Conservation (phyloP, 1,139 yeast species). For the Eremothecium gossypii region DNA sequence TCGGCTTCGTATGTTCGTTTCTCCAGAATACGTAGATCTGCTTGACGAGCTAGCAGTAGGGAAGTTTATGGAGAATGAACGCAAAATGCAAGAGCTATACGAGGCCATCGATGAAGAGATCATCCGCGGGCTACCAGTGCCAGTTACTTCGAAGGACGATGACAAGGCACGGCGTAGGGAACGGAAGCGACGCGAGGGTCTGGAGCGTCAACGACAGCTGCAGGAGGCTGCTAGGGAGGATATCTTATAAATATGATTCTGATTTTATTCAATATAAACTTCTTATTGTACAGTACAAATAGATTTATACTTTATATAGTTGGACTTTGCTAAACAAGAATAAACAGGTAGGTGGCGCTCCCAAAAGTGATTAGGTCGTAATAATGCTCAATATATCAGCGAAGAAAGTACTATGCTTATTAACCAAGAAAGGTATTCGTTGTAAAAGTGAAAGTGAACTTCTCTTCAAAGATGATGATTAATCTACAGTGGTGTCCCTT, state of each 20-base stretch:
- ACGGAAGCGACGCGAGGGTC: conserved; percentile 53
- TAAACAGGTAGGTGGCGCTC: background rate
- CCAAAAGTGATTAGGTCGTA: background rate
- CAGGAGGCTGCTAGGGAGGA: conserved; percentile 1
- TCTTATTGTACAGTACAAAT: conserved; percentile 5
- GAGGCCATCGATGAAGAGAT: conserved; percentile 35
- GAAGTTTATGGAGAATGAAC: conserved; percentile 54
- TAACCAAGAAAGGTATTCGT: conserved; percentile 3
- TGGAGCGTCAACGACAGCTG: conserved; percentile 36
- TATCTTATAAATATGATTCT: background rate
- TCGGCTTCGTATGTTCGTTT: conserved; percentile 37
- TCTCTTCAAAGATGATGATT: conserved; percentile 4
- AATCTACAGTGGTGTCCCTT: conserved; percentile 3
- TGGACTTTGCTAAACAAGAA: conserved; percentile 4
- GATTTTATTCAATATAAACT: conserved; percentile 2
- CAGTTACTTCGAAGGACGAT: conserved; percentile 21
- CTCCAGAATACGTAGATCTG: conserved; percentile 39
- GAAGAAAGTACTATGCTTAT: conserved; percentile 1
- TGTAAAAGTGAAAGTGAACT: background rate
- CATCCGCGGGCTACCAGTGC: conserved; percentile 10
- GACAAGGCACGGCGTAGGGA: conserved; percentile 50
- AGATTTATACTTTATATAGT: conserved; percentile 2
- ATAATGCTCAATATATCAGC: conserved; percentile 1
- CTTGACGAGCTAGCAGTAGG: conserved; percentile 45
- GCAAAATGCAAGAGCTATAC: conserved; percentile 43